A percentile compares a stretch with the other conserved stretches of the same genome.
These are phyloP conservation scores for Salix purpurea DNA, from an alignment of 345 rosid species.

Conservation along the genomic window DNA sequence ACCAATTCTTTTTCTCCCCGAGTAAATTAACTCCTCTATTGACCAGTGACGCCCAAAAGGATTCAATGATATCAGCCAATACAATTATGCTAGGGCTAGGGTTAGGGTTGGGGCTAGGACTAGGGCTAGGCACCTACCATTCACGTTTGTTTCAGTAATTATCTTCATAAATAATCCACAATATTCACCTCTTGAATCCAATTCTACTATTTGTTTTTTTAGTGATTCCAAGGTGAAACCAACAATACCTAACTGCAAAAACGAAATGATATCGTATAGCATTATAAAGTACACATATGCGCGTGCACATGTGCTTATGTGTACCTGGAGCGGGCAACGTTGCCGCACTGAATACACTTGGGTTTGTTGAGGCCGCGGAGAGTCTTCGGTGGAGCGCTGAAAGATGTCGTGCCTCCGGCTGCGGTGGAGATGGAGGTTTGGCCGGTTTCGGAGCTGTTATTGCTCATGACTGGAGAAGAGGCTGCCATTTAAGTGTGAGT, in stretches of 20 bases:
- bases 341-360: slow-evolving; percentile 92
- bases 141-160: neutral
- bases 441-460: slow-evolving; percentile 13
- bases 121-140: neutral
- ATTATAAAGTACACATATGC: neutral
- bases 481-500: slow-evolving; percentile 14
- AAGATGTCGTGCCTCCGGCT: neutral
- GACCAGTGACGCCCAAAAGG: neutral
- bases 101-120: neutral
- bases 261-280: neutral
- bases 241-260: neutral
- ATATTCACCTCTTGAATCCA: neutral
- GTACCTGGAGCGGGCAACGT: slow-evolving; percentile 95
- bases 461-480: slow-evolving; percentile 21
- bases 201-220: neutral
- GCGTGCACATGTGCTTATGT: neutral
- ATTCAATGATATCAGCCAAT: neutral
- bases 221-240: neutral
- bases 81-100: neutral
- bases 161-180: neutral
- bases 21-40: neutral
- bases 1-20: neutral
- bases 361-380: slow-evolving; percentile 98
- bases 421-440: neutral
- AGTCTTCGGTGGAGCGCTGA: slow-evolving; percentile 48